Evolutionary conservation across 495 filamentous ascomycete species (phyloP).

Genomic region (Penicillium soppii): DNA sequence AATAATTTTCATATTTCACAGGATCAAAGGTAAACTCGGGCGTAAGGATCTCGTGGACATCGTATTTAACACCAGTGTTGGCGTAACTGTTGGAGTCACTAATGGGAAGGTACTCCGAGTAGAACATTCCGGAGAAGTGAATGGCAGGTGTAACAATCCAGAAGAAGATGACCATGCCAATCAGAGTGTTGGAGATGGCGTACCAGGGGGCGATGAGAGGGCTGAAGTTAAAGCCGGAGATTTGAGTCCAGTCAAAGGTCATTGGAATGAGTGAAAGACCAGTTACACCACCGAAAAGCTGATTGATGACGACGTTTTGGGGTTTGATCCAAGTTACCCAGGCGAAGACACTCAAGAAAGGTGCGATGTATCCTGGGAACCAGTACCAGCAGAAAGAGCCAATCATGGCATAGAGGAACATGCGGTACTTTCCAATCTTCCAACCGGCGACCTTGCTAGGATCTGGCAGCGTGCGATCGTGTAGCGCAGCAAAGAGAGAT

Average conservation of each 20-base stretch:
- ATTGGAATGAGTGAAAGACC: conserved; percentile 62
- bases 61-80: conserved; percentile 53
- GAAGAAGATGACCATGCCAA: conserved; percentile 55
- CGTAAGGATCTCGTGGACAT: conserved; percentile 53
- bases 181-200: conserved; percentile 57
- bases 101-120: conserved; percentile 53
- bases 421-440: conserved; percentile 62
- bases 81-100: conserved; percentile 57
- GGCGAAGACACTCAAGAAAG: conserved; percentile 47
- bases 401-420: conserved; percentile 60
- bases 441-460: conserved; percentile 60
- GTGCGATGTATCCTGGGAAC: conserved; percentile 51
- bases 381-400: conserved; percentile 64
- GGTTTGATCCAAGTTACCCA: conserved; percentile 53
- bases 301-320: conserved; percentile 49
- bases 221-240: conserved; percentile 63
- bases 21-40: conserved; percentile 54
- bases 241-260: conserved; percentile 69
- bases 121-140: conserved; percentile 52
- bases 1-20: conserved; percentile 54
- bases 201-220: conserved; percentile 71
- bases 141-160: conserved; percentile 53
- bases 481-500: conserved; percentile 68
- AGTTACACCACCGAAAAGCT: conserved; percentile 60
- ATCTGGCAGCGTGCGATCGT: conserved; percentile 61